phyloP scores from a whole-genome alignment of 306 rosid species.

The Hippophae tibetana region DNA sequence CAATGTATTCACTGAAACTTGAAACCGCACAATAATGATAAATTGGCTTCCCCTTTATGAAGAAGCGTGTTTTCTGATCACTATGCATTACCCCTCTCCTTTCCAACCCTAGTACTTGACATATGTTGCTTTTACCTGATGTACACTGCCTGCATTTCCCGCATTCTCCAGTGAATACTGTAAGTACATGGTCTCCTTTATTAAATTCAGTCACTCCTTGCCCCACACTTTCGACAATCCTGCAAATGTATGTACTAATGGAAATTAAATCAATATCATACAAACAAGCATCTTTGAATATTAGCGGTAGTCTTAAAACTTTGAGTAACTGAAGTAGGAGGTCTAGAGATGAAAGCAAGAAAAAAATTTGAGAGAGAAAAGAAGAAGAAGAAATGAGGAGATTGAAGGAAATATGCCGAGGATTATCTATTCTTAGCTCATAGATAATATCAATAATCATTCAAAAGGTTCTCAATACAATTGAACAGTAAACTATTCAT shows the following conservation, averaged over 20 bases:
- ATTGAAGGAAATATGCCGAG: no score
- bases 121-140: constrained; percentile 76
- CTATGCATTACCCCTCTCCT: constrained; percentile 87
- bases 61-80: constrained; percentile 84
- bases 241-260: constrained; percentile 24
- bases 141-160: constrained; percentile 52
- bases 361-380: no score
- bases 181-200: constrained; percentile 80
- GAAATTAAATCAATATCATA: not conserved
- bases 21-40: constrained; percentile 95
- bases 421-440: no score
- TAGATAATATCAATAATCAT: no score
- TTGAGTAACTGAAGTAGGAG: no score
- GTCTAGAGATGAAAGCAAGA: no score
- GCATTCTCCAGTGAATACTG: constrained; percentile 94
- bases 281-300: not conserved
- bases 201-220: constrained; percentile 67
- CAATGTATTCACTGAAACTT: constrained; percentile 88
- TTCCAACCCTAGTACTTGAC: constrained; percentile 80
- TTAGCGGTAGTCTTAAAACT: not conserved
- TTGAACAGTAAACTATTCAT: no score
- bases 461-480: no score
- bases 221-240: constrained; percentile 94
- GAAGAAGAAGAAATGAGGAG: no score
- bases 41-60: constrained; percentile 67